Conservation (phyloP, 768 basidiomycete genomes). For the Suillus paluster region DNA sequence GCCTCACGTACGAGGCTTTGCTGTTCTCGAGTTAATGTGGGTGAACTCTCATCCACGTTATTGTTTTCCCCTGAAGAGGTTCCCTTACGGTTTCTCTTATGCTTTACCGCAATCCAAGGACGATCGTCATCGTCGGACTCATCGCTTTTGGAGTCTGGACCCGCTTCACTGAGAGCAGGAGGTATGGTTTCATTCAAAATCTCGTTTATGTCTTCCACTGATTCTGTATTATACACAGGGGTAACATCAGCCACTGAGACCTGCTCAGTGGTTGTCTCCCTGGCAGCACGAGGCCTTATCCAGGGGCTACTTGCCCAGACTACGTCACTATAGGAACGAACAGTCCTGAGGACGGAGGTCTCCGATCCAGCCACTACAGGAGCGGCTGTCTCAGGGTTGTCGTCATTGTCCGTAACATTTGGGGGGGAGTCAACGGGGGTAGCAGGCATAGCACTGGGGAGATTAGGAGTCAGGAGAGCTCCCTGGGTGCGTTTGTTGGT, state of each 20-base stretch:
- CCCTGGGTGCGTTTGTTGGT: not conserved
- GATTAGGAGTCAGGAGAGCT: not conserved
- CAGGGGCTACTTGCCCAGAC: not conserved
- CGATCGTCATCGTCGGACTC: not conserved
- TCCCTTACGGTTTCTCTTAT: not conserved
- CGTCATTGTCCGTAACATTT: too few species aligned
- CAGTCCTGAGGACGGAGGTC: not conserved
- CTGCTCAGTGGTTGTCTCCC: not conserved
- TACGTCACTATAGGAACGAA: not conserved
- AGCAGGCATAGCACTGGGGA: too few species aligned
- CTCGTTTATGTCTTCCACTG: not conserved
- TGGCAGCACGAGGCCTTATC: not conserved
- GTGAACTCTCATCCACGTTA: too few species aligned
- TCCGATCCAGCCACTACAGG: not conserved
- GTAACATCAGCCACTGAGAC: not conserved
- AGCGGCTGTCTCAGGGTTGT: not conserved
- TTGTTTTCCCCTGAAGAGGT: too few species aligned
- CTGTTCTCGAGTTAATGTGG: too few species aligned
- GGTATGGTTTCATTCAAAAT: not conserved
- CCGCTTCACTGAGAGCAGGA: not conserved
- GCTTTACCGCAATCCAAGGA: not conserved
- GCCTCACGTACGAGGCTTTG: too few species aligned
- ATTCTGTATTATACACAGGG: not conserved
- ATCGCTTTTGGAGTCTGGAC: not conserved
- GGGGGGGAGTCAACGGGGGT: too few species aligned